Base-by-base conservation (phyloP, 768 basidiomycete species). In the Kwoniella newhampshirensis region DNA sequence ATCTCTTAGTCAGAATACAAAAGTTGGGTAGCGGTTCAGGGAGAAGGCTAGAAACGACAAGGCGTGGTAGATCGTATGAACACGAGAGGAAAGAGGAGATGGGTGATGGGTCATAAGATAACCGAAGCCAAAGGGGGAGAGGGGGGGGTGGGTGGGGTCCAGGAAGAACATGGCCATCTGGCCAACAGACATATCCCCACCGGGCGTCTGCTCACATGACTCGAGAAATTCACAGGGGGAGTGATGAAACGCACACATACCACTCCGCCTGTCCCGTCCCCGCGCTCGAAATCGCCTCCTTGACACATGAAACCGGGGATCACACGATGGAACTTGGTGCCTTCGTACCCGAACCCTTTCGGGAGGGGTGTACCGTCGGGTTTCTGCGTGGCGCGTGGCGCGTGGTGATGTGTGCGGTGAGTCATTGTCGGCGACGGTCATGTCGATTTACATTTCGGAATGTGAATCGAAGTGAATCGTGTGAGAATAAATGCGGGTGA, bases 271-370 rank as follows among this genome's bases (percentile, higher is more conserved):
- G 75, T 77, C 17, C 78, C 78, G 54, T 79, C 75, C 35, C 61
- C 58, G 23, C 77, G 71, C 27, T 87, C 89, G 77, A 91, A 90
- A 77, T 92, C 90, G 23, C 90, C 90, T 23, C 70, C 70, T 58
- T 71, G 70, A 45, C 64, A 25, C 74, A 77, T 75, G 60, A 74
- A 77, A 2, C 59, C 73, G 13, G 80, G 80, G 83, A 81, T 80
- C 65, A 82, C 73, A 40, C 82, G 78, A 70, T 92, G 89, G 80
- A 91, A 88, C 9, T 57, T 58, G 57, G 84, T 85, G 2, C 81
- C 83, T 23, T 82, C 76, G 77, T 91, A 96, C 7, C 87, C 88
- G 64, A 86, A 86, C 18, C 85, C 83, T 40, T 60, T 61, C 5
- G 61, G 66, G 12, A 70, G 54, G 44, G 50, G 41, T 8, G 45